Evolutionary conservation across 306 rosid genomes (phyloP).

Genomic region (Inga oerstediana): DNA sequence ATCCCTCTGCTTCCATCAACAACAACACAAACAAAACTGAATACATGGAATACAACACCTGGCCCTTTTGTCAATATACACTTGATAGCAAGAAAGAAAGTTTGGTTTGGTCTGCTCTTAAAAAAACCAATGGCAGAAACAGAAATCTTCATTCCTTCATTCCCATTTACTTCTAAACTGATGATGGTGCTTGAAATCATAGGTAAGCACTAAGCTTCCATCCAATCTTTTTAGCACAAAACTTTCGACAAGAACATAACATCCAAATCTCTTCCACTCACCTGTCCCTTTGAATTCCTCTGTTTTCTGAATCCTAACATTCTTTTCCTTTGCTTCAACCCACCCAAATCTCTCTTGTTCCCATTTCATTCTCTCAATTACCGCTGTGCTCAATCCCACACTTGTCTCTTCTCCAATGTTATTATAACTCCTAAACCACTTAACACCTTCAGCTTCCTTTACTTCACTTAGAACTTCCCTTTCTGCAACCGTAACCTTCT

Average conservation of each 20-base stretch:
- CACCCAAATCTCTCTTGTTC: constrained; percentile 48
- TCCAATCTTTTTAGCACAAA: constrained; percentile 61
- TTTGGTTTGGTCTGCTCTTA: neutral
- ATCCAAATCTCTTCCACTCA: constrained; percentile 65
- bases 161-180: constrained; percentile 63
- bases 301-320: constrained; percentile 40
- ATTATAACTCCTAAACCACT: constrained; percentile 52
- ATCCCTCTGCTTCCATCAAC: constrained; percentile 13
- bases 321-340: constrained; percentile 41
- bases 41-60: neutral
- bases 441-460: constrained; percentile 33
- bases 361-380: constrained; percentile 67
- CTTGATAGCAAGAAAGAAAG: neutral
- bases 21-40: constrained; percentile 31
- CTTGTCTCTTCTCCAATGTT: constrained; percentile 44
- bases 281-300: constrained; percentile 54
- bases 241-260: constrained; percentile 65
- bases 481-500: constrained; percentile 44
- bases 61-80: neutral
- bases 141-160: constrained; percentile 21
- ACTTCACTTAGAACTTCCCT: constrained; percentile 34
- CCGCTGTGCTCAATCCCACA: constrained; percentile 55
- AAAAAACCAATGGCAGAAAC: neutral
- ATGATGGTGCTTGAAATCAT: constrained; percentile 53
- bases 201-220: constrained; percentile 49